phyloP scores from a whole-genome alignment of 2,329 filamentous ascomycete genomes.

The Chalara sp. region DNA sequence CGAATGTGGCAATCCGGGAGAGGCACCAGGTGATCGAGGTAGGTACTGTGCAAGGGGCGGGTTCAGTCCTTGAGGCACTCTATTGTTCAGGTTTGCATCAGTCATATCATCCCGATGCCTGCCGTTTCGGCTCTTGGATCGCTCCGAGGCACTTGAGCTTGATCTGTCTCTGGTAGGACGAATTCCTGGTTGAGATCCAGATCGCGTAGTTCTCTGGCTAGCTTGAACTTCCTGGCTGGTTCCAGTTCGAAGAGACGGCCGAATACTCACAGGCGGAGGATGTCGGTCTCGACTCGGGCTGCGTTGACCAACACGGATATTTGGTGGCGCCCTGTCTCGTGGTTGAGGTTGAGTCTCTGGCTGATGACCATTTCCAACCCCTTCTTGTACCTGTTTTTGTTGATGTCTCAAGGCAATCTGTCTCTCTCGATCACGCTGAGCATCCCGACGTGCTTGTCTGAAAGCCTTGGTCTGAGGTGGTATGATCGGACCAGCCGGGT shows the following conservation, averaged over 20 bases:
- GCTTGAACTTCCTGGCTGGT: conserved; percentile 15
- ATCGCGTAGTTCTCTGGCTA: conserved; percentile 14
- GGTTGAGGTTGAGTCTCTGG: conserved; percentile 9
- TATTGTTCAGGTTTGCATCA: conserved; percentile 16
- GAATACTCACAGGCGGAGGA: conserved; percentile 18
- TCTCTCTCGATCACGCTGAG: conserved; percentile 25
- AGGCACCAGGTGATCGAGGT: conserved; percentile 17
- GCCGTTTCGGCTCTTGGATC: conserved; percentile 25
- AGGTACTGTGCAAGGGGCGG: conserved; percentile 15
- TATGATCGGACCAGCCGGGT: neutral
- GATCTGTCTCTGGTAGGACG: conserved; percentile 23
- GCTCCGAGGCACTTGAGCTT: conserved; percentile 22
- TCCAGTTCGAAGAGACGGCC: conserved; percentile 10
- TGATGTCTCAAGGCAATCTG: conserved; percentile 20
- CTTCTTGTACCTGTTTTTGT: conserved; percentile 11
- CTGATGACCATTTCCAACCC: conserved; percentile 7
- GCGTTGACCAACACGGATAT: conserved; percentile 15
- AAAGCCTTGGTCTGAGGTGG: conserved; percentile 22
- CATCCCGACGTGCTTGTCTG: conserved; percentile 24
- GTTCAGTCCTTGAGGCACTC: conserved; percentile 17
- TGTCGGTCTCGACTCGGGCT: conserved; percentile 21
- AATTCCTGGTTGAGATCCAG: conserved; percentile 21
- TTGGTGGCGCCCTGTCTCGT: conserved; percentile 13
- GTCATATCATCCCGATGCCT: conserved; percentile 25
- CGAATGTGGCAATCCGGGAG: conserved; percentile 11